A percentile compares a stretch with the other conserved stretches of the same genome.
Evolutionary conservation across 257 asterid species (phyloP).

Genomic region (Euphrasia confusa): DNA sequence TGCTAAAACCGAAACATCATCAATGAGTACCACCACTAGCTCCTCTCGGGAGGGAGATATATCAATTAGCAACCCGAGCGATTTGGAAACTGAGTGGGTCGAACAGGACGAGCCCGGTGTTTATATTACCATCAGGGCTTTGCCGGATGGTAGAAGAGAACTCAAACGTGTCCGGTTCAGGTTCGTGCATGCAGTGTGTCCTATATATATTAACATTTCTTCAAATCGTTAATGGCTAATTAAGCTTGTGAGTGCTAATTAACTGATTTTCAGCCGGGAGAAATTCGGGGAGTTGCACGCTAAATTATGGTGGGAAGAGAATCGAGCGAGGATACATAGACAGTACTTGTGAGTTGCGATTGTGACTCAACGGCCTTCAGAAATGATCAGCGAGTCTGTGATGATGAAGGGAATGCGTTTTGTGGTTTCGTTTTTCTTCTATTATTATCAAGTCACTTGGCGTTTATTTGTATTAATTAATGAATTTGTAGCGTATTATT

Average conservation of each 20-base stretch:
- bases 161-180: conserved; percentile 92
- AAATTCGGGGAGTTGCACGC: conserved; percentile 2
- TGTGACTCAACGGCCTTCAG: background rate
- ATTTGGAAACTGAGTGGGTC: conserved; percentile 84
- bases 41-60: conserved; percentile 64
- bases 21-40: conserved; percentile 71
- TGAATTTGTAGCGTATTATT: background rate
- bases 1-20: conserved; percentile 42
- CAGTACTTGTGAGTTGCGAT: background rate
- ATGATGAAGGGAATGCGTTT: background rate
- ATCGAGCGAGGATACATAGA: background rate
- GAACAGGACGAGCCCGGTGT: conserved; percentile 62
- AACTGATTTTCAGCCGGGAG: conserved; percentile 1
- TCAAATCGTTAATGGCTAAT: background rate
- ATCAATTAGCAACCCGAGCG: conserved; percentile 89
- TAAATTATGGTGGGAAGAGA: conserved; percentile 2
- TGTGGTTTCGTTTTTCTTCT: no score
- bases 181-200: conserved; percentile 28
- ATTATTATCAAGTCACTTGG: background rate
- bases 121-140: conserved; percentile 66
- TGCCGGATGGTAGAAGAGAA: conserved; percentile 73
- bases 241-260: background rate
- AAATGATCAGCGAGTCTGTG: background rate
- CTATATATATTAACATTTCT: background rate
- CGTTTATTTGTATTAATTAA: background rate